Evolutionary conservation across 495 filamentous ascomycete genomes (phyloP).

Genomic region (Xylona heveae): DNA sequence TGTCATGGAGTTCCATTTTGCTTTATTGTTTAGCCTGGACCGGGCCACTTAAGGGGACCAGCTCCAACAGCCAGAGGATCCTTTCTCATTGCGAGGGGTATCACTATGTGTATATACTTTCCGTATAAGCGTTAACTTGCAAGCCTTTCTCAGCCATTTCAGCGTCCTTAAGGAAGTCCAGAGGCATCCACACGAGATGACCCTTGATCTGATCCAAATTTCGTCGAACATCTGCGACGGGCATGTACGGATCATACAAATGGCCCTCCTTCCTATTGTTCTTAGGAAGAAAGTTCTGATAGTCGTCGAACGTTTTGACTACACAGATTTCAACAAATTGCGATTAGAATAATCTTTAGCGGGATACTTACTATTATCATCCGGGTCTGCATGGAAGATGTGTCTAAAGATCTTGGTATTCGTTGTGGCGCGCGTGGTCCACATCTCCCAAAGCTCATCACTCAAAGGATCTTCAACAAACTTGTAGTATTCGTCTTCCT

Average conservation of each 20-base stretch:
- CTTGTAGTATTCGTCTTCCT: constrained; percentile 42
- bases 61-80: too few relatives aligned
- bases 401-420: constrained; percentile 75
- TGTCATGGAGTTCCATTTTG: too few relatives aligned
- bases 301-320: constrained; percentile 77
- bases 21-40: too few relatives aligned
- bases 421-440: constrained; percentile 51
- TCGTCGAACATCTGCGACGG: constrained; percentile 41
- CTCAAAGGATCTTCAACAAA: constrained; percentile 66
- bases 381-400: constrained; percentile 84
- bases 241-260: constrained; percentile 56
- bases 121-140: constrained; percentile 49
- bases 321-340: neutral
- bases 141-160: constrained; percentile 81
- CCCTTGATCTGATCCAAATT: constrained; percentile 67
- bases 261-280: constrained; percentile 60
- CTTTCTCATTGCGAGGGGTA: too few relatives aligned
- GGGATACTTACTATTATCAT: constrained; percentile 41
- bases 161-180: constrained; percentile 67
- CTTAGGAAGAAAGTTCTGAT: constrained; percentile 49
- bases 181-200: constrained; percentile 88
- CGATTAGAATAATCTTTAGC: constrained; percentile 4
- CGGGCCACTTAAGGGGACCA: too few relatives aligned
- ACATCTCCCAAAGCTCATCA: constrained; percentile 66
- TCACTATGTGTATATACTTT: constrained; percentile 48